phyloP scores from a whole-genome alignment of 331 rosid genomes.

The Malus hybrid region DNA sequence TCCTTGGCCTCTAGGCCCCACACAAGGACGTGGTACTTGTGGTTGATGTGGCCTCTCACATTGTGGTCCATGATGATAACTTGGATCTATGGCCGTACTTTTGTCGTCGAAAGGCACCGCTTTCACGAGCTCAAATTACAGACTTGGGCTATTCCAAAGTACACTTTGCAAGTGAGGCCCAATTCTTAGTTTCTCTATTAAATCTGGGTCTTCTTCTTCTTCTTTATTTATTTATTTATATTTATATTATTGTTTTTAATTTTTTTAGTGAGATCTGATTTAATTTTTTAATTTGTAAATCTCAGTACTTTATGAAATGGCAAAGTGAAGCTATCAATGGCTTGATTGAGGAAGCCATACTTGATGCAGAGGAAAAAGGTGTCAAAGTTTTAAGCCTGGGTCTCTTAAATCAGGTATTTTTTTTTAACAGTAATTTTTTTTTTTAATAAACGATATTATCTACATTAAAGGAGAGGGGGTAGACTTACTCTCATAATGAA shows the following conservation, averaged over 20 bases:
- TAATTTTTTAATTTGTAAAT: background rate
- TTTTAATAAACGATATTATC: too few species aligned
- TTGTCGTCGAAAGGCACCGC: conserved; percentile 49
- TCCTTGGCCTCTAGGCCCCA: conserved; percentile 59
- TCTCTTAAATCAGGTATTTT: conserved; percentile 63
- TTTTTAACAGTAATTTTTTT: background rate
- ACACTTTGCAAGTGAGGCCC: conserved; percentile 16
- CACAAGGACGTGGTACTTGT: conserved; percentile 42
- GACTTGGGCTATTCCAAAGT: conserved; percentile 68
- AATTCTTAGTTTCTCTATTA: background rate
- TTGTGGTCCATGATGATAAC: conserved; percentile 46
- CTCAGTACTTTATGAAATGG: conserved; percentile 44
- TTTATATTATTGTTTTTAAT: background rate
- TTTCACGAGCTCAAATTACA: conserved; percentile 47
- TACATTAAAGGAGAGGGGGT: too few species aligned
- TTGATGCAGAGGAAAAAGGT: conserved; percentile 53
- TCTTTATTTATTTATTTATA: too few species aligned
- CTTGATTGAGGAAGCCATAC: conserved; percentile 54
- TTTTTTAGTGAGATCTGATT: background rate
- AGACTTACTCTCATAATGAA: too few species aligned
- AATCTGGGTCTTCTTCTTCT: too few species aligned
- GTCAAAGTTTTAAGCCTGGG: conserved; percentile 67
- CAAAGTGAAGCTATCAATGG: conserved; percentile 38
- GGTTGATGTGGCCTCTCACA: conserved; percentile 71
- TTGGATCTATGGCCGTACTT: conserved; percentile 45